phyloP scores from a whole-genome alignment of 768 basidiomycete species.

The Lentinula sp. region DNA sequence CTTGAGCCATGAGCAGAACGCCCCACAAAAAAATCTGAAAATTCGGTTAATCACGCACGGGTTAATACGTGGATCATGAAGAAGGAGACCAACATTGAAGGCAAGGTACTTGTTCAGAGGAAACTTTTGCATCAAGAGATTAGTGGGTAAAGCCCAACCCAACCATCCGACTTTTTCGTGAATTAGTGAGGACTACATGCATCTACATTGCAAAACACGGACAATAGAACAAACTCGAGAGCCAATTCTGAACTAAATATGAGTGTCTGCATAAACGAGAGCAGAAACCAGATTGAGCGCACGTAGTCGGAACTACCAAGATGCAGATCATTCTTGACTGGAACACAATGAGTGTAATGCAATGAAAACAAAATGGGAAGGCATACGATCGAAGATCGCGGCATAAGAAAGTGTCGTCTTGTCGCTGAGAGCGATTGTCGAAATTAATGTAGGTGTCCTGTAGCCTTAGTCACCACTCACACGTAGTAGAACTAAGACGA shows the following conservation, averaged over 20 bases:
- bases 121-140: conserved; percentile 31
- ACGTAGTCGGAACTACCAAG: conserved; percentile 25
- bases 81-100: conserved; percentile 22
- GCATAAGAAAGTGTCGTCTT: conserved; percentile 22
- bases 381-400: conserved; percentile 20
- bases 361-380: not conserved
- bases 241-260: conserved; percentile 14
- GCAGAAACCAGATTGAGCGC: conserved; percentile 10
- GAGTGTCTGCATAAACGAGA: not conserved
- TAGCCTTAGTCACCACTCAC: conserved; percentile 8
- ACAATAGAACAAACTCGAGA: conserved; percentile 29
- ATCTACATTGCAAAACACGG: conserved; percentile 5
- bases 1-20: conserved; percentile 32
- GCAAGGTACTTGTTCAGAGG: conserved; percentile 32
- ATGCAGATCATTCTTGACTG: conserved; percentile 22
- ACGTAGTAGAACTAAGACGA: conserved; percentile 15
- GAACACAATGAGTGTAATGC: not conserved
- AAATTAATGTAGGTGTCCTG: not conserved
- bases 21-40: conserved; percentile 21
- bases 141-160: conserved; percentile 33
- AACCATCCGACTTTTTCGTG: conserved; percentile 24
- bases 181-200: not conserved
- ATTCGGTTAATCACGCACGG: not conserved
- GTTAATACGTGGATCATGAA: not conserved
- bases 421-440: conserved; percentile 8